Evolutionary conservation across 257 asterid species (phyloP).

Genomic region (Ophiorrhiza pumila): DNA sequence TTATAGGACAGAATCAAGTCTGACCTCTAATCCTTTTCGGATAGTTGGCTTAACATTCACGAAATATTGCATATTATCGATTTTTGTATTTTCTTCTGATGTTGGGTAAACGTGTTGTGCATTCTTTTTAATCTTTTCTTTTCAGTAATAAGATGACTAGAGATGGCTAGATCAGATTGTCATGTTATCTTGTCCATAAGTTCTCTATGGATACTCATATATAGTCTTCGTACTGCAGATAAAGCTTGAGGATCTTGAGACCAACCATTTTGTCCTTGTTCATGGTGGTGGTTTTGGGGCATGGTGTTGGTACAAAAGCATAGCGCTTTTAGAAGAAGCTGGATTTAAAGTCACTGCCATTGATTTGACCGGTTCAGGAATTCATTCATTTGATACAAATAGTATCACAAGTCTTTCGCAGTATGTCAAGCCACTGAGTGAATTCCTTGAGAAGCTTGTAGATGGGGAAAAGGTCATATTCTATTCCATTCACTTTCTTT

Average conservation of each 20-base stretch:
- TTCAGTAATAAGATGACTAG: background rate
- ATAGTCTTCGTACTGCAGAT: constrained; percentile 25
- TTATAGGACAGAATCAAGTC: background rate
- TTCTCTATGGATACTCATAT: background rate
- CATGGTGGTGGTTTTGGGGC: constrained; percentile 99
- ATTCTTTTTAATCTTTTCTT: background rate
- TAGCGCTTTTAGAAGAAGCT: constrained; percentile 79
- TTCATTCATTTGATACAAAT: constrained; percentile 86
- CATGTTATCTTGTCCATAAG: background rate
- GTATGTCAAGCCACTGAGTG: constrained; percentile 81
- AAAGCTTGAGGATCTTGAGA: constrained; percentile 71
- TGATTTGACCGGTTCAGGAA: constrained; percentile 94
- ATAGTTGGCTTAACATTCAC: background rate
- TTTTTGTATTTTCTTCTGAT: background rate
- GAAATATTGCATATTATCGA: background rate
- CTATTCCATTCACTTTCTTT: constrained; percentile 9
- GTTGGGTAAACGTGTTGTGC: background rate
- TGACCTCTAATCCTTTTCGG: background rate
- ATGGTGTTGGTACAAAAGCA: constrained; percentile 99
- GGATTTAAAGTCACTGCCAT: constrained; percentile 95
- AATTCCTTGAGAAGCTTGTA: constrained; percentile 60
- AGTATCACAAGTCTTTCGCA: constrained; percentile 71
- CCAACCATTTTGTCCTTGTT: constrained; percentile 85
- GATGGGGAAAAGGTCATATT: constrained; percentile 77
- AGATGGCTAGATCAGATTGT: background rate